These are phyloP conservation scores for Rhodotorula glutinis DNA, from an alignment of 1,284 basidiomycete genomes.

Conservation along the genomic window DNA sequence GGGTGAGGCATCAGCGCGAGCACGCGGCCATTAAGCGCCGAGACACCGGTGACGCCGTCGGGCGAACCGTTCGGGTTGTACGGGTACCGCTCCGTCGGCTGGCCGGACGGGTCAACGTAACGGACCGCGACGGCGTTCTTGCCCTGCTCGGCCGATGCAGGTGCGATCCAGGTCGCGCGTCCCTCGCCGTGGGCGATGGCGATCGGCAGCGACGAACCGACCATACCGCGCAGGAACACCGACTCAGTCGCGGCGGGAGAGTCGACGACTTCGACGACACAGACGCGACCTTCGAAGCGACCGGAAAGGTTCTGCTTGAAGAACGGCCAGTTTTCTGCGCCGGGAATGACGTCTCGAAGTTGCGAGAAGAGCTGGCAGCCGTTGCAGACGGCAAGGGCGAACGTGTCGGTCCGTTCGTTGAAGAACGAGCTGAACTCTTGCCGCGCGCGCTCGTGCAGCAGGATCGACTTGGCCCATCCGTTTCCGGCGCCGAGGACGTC, in stretches of 20 bases:
- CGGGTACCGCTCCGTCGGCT: conserved; percentile 74
- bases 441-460: conserved; percentile 72
- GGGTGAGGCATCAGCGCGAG: conserved; percentile 83
- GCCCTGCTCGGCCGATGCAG: conserved; percentile 1
- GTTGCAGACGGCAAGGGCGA: conserved; percentile 94
- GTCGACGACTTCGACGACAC: conserved; percentile 69
- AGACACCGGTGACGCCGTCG: conserved; percentile 81
- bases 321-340: conserved; percentile 78
- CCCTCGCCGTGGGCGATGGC: conserved; percentile 97
- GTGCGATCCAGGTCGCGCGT: conserved; percentile 64
- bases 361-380: conserved; percentile 96
- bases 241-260: conserved; percentile 55
- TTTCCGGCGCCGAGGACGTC: conserved; percentile 96
- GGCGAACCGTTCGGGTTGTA: conserved; percentile 92
- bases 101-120: conserved; percentile 67
- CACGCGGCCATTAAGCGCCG: conserved; percentile 79
- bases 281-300: conserved; percentile 84
- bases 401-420: conserved; percentile 65
- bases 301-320: conserved; percentile 86
- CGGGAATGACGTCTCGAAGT: conserved; percentile 81
- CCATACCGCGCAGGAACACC: conserved; percentile 87
- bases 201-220: conserved; percentile 78
- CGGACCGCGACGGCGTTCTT: conserved; percentile 63
- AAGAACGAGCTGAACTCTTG: conserved; percentile 80
- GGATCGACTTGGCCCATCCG: conserved; percentile 93